These are phyloP conservation scores for Candida adriatica DNA, from an alignment of 805 yeast genomes.

Conservation along the genomic window DNA sequence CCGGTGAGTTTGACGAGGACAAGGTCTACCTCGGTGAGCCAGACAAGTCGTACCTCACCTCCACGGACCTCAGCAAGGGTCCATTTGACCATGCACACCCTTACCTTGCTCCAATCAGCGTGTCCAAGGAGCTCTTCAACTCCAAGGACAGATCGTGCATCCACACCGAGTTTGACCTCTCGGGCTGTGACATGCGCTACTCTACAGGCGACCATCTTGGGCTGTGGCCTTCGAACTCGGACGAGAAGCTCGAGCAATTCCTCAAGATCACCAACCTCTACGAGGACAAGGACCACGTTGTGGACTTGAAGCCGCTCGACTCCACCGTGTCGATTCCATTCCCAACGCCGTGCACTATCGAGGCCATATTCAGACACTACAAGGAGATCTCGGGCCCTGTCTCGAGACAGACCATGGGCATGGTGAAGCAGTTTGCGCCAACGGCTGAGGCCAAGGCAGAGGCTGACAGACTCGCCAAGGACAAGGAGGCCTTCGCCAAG, in stretches of 20 bases:
- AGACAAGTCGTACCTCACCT: conserved; percentile 29
- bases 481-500: conserved; percentile 61
- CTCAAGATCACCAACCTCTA: conserved; percentile 54
- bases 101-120: conserved; percentile 59
- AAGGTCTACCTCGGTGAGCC: conserved; percentile 81
- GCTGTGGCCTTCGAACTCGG: conserved; percentile 86
- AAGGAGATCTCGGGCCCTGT: conserved; percentile 90
- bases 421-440: conserved; percentile 81
- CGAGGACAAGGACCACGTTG: conserved; percentile 45
- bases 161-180: conserved; percentile 82
- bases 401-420: conserved; percentile 76
- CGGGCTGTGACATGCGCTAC: conserved; percentile 69
- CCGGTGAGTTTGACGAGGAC: conserved; percentile 29
- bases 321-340: conserved; percentile 56
- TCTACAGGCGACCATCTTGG: conserved; percentile 96
- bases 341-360: conserved; percentile 84
- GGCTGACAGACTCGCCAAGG: conserved; percentile 45
- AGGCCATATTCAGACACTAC: conserved; percentile 76
- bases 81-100: conserved; percentile 84
- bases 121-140: conserved; percentile 65
- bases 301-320: conserved; percentile 65
- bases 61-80: conserved; percentile 40
- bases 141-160: conserved; percentile 68
- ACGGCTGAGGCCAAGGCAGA: conserved; percentile 39
- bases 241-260: conserved; percentile 65